Conservation (phyloP, 2,329 filamentous ascomycete genomes). For the Bipolaris cookei region DNA sequence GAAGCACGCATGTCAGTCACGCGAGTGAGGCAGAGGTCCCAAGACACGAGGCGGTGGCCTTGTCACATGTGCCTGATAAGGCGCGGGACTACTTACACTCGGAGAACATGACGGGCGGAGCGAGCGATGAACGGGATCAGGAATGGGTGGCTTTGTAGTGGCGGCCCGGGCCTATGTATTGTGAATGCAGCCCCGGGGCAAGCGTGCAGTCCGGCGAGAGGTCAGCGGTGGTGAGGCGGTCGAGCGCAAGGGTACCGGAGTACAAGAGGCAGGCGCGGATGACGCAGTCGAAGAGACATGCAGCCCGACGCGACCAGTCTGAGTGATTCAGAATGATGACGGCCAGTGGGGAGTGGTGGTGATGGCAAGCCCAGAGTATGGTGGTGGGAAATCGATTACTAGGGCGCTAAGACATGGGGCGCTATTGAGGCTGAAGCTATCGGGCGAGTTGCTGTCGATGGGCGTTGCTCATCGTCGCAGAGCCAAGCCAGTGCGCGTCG, state of each 20-base stretch:
- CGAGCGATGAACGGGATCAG: slow-evolving; percentile 20
- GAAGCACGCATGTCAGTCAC: slow-evolving; percentile 51
- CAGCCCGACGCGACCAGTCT: slow-evolving; percentile 26
- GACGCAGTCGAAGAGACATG: slow-evolving; percentile 41
- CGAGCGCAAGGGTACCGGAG: slow-evolving; percentile 22
- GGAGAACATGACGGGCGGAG: slow-evolving; percentile 70
- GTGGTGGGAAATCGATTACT: slow-evolving; percentile 13
- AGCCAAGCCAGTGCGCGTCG: slow-evolving; percentile 17
- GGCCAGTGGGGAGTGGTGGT: neutral
- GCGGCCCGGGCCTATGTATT: slow-evolving; percentile 27
- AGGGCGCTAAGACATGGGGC: slow-evolving; percentile 7
- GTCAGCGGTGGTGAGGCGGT: slow-evolving; percentile 42
- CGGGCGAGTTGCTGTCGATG: slow-evolving; percentile 5
- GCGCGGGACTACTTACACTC: slow-evolving; percentile 72
- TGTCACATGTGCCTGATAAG: slow-evolving; percentile 46
- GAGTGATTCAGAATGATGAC: slow-evolving; percentile 1
- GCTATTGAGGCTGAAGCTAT: slow-evolving; percentile 13
- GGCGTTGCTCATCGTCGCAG: slow-evolving; percentile 12
- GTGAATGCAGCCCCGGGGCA: slow-evolving; percentile 28
- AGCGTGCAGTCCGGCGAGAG: slow-evolving; percentile 31
- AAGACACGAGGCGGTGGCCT: slow-evolving; percentile 36
- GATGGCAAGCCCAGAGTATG: slow-evolving; percentile 1
- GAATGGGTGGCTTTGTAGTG: slow-evolving; percentile 27
- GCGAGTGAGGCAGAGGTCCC: slow-evolving; percentile 39
- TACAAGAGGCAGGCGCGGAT: slow-evolving; percentile 37